These are phyloP conservation scores for Pleurotus pulmonarius DNA, from an alignment of 768 basidiomycete genomes.

Conservation along the genomic window DNA sequence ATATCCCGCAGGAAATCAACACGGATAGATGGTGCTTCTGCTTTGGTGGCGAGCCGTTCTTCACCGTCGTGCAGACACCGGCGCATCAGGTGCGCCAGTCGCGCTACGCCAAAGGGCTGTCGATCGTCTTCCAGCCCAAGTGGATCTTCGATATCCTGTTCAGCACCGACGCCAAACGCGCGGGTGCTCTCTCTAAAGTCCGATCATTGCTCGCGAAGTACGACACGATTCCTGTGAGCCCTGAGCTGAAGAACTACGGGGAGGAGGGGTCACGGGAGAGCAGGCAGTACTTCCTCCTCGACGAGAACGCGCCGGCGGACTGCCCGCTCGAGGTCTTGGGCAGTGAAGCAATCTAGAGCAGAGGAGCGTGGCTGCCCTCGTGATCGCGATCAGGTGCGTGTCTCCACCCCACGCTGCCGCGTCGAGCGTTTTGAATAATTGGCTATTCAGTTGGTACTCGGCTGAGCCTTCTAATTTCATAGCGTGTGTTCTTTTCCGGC, in stretches of 20 bases:
- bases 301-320: constrained; percentile 16
- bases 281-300: constrained; percentile 16
- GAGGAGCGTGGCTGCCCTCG: too few relatives aligned
- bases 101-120: constrained; percentile 16
- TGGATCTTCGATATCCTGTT: constrained; percentile 21
- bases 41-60: constrained; percentile 18
- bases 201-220: constrained; percentile 16
- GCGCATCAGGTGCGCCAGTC: constrained; percentile 15
- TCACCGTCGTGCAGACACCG: constrained; percentile 17
- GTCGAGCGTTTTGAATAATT: background rate
- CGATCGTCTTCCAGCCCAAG: constrained; percentile 20
- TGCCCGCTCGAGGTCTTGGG: constrained; percentile 12
- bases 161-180: constrained; percentile 16
- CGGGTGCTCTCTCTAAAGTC: constrained; percentile 15
- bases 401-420: background rate
- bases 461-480: background rate
- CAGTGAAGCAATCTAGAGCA: too few relatives aligned
- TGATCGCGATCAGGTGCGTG: constrained; percentile 1
- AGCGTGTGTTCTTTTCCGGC: background rate
- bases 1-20: constrained; percentile 14
- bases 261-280: constrained; percentile 16
- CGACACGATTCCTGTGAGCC: constrained; percentile 17
- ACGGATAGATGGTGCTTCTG: constrained; percentile 19
- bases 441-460: background rate
- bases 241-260: constrained; percentile 19